These are phyloP conservation scores for Mesotaenium endlicherianum DNA, from an alignment of 139 green algal genomes.

Conservation along the genomic window DNA sequence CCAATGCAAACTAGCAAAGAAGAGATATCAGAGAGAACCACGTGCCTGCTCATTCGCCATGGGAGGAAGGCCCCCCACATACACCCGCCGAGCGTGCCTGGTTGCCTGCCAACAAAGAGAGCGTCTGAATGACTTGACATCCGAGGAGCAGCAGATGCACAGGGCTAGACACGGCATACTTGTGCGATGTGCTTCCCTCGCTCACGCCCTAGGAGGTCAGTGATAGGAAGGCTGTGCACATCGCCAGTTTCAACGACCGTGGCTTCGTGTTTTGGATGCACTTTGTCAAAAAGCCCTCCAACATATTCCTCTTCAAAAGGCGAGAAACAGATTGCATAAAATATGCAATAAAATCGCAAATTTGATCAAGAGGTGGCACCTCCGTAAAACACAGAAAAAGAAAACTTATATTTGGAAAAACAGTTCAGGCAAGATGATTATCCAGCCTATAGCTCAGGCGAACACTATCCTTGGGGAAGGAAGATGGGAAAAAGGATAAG, in stretches of 20 bases:
- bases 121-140: neutral
- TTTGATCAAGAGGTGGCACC: too few species aligned
- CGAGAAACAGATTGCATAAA: too few species aligned
- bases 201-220: neutral
- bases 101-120: constrained; percentile 59
- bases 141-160: neutral
- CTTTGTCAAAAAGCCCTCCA: neutral
- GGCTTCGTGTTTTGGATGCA: neutral
- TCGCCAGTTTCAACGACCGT: neutral
- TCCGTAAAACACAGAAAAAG: too few species aligned
- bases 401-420: too few species aligned
- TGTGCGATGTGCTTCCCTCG: neutral
- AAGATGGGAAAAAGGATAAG: too few species aligned
- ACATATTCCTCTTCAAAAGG: too few species aligned
- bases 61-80: constrained; percentile 91
- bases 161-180: too few species aligned
- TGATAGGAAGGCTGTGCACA: neutral
- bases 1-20: constrained; percentile 14
- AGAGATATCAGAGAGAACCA: neutral
- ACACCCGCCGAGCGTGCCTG: constrained; percentile 86
- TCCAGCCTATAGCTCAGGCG: too few species aligned
- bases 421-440: too few species aligned
- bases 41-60: constrained; percentile 72
- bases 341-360: too few species aligned
- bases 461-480: too few species aligned